Base-by-base conservation (phyloP, 176 grass and related monocot species). In the Ensete glaucum region DNA sequence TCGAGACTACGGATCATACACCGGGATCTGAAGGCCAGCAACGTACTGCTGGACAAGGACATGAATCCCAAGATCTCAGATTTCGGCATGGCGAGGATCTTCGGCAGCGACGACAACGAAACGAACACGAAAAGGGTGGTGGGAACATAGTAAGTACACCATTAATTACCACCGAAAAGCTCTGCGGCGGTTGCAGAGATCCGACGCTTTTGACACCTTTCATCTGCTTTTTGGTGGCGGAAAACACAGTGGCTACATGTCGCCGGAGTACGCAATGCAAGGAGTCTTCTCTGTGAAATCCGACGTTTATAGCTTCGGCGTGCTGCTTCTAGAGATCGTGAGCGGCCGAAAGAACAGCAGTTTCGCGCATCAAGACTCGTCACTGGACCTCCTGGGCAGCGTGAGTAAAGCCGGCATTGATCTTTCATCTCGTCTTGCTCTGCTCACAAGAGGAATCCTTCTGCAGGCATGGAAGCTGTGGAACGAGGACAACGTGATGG, bases 401-500 rank as follows among this genome's bases (percentile, higher is more conserved):
- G 74, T 76, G 50, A 76, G 74, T 8, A 49, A 19, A 19, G 6
- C 29, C n/a, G 2, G 50, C 26, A 9, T 69, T 62, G 57, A 15
- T 19, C 57, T 62, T 15, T 43, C 34, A 43, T 43, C 34, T 43
- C 34, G 34, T 43, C 34, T 43, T 43, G 34, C 34, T 43, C 3
- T 43, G 34, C 34, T 43, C 34, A 43, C 34, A 43, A 0, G 0
- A 43, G 53, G 53, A 12, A 56, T 56, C n/a, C 2, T 48, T n/a
- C 24, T 76, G 27, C 9, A 76, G 74, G 74, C 74, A 52, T 76
- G 74, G 74, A 76, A 64, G 11, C 23, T 51, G 58, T 76, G 74
- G 74, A 76, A 76, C 51, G 74, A 76, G 74, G 74, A 76, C 54
- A 64, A 76, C 22, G 56, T 63, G 58, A 63, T 76, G 74, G 74